Percentiles rank a stretch among this genome's conserved stretches.
Evolutionary conservation across 1,284 basidiomycete species (phyloP).

Genomic region (Cystobasidiaceae sp.): DNA sequence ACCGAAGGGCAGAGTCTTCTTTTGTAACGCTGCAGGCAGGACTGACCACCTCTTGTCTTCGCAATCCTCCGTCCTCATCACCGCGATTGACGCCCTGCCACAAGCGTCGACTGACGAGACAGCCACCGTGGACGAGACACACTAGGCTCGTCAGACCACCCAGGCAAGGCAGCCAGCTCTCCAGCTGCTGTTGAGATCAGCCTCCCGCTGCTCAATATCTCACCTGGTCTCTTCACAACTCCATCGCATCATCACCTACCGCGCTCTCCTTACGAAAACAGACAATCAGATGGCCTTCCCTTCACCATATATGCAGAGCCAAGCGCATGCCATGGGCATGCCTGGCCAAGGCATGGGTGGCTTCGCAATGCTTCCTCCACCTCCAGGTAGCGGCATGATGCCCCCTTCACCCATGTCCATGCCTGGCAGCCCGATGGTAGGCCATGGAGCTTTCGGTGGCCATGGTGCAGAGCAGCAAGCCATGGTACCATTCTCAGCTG

Average conservation of each 20-base stretch:
- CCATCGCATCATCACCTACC: neutral
- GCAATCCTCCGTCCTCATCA: too few species aligned
- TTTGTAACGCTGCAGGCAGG: too few species aligned
- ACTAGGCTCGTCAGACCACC: too few species aligned
- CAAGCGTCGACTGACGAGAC: too few species aligned
- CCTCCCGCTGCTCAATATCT: neutral
- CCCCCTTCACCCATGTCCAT: neutral
- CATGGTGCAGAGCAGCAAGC: neutral
- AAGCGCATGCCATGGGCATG: too few species aligned
- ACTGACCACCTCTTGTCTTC: too few species aligned
- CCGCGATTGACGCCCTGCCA: too few species aligned
- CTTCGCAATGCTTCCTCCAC: neutral
- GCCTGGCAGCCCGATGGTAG: neutral
- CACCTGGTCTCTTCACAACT: neutral
- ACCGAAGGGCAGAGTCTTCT: too few species aligned
- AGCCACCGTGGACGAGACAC: too few species aligned
- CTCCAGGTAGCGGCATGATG: neutral
- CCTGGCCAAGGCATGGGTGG: neutral
- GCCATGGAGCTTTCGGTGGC: neutral
- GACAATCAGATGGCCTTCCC: constrained; percentile 8
- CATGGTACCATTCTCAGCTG: constrained; percentile 1
- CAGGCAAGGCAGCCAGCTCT: too few species aligned
- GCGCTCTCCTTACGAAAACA: neutral
- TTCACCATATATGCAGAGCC: neutral
- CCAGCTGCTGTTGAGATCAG: too few species aligned